These are phyloP conservation scores for Madurella fahalii DNA, from an alignment of 2,329 filamentous ascomycete species.

Conservation along the genomic window DNA sequence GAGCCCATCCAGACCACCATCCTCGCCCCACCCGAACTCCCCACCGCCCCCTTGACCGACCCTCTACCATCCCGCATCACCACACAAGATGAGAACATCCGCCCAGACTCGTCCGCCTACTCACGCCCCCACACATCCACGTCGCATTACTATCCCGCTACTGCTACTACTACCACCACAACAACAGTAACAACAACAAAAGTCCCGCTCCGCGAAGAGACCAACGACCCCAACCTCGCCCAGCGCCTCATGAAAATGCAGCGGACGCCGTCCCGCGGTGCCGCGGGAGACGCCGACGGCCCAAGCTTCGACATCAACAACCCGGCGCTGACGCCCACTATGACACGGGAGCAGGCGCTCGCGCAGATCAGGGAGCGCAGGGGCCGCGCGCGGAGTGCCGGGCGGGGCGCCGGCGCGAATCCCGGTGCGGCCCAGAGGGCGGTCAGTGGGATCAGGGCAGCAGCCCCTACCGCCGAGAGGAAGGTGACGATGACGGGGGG, in stretches of 20 bases:
- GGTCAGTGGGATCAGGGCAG: constrained; percentile 44
- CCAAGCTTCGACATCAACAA: constrained; percentile 52
- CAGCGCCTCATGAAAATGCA: constrained; percentile 38
- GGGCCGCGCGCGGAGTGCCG: constrained; percentile 49
- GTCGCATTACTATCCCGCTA: constrained; percentile 40
- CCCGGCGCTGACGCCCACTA: constrained; percentile 59
- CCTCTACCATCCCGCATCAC: constrained; percentile 13
- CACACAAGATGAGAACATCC: not conserved
- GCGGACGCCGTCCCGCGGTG: constrained; percentile 41
- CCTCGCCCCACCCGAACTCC: constrained; percentile 1
- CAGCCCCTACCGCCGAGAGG: constrained; percentile 31
- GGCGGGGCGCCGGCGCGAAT: constrained; percentile 37
- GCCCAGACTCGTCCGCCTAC: constrained; percentile 1
- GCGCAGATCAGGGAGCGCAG: constrained; percentile 70
- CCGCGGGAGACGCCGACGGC: constrained; percentile 18
- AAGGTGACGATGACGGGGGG: not conserved
- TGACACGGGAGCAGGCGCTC: constrained; percentile 70
- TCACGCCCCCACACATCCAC: constrained; percentile 42
- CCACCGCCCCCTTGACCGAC: constrained; percentile 9
- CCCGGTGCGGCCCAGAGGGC: too few species aligned
- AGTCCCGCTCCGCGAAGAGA: constrained; percentile 49
- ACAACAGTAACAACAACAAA: constrained; percentile 50
- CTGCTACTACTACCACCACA: constrained; percentile 34
- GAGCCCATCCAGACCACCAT: not conserved
- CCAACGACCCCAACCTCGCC: constrained; percentile 39